Conservation (phyloP, 2,329 filamentous ascomycete genomes). For the Claviceps humidiphila region DNA sequence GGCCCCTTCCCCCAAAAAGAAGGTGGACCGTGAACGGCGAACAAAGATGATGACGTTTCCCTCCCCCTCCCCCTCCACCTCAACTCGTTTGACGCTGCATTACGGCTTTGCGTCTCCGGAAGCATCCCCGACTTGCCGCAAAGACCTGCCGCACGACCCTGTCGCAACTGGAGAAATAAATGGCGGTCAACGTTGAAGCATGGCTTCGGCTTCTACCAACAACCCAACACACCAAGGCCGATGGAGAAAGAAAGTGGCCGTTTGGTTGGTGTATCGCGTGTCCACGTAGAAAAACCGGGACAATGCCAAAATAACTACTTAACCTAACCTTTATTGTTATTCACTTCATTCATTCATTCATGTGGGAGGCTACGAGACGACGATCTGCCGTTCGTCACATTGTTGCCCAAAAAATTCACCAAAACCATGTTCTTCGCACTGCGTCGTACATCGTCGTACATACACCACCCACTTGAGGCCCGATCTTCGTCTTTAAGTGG, state of each 20-base stretch:
- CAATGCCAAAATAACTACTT: neutral
- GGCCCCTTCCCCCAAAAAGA: neutral
- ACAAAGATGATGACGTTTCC: too few species aligned
- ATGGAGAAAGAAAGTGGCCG: neutral
- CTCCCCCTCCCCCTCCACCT: too few species aligned
- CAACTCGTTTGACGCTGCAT: conserved; percentile 2
- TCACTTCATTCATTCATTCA: conserved; percentile 4
- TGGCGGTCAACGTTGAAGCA: conserved; percentile 7
- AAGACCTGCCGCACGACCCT: too few species aligned
- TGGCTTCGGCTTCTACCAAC: too few species aligned
- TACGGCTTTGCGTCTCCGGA: conserved; percentile 2
- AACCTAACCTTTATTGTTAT: too few species aligned
- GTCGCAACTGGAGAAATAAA: neutral
- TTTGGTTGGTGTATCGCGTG: conserved; percentile 4
- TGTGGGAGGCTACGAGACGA: conserved; percentile 7
- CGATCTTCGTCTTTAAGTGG: neutral
- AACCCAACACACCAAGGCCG: neutral
- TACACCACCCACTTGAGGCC: neutral
- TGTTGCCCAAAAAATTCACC: conserved; percentile 6
- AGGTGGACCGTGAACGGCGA: too few species aligned
- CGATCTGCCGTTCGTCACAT: conserved; percentile 9
- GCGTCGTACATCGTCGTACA: neutral
- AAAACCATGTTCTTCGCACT: neutral
- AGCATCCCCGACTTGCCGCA: conserved; percentile 5
- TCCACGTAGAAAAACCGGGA: conserved; percentile 5